Base-by-base conservation (phyloP, 345 rosid genomes). In the Adansonia digitata region DNA sequence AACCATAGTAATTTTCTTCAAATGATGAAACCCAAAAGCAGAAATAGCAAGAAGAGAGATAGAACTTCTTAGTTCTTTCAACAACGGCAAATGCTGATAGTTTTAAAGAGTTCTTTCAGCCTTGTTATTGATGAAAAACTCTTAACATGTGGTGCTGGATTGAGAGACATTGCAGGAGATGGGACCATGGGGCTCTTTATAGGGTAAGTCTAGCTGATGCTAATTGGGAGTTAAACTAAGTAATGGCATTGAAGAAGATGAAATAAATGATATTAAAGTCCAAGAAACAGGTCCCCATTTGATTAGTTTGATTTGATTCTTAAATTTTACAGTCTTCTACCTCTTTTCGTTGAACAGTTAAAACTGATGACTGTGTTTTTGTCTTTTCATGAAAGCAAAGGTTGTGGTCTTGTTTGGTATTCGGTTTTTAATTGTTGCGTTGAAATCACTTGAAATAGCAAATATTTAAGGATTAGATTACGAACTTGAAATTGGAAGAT, bases 1-100 rank as follows among this genome's bases (percentile, higher is more conserved):
- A 48, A 63, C 24, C 27, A 40, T 62, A 43, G 43, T 63, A 66
- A n/a, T 46, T 69, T 13, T 66, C 83, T 51, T 66, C 37, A 59
- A 46, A 9, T 35, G 51, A 4, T 5, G 66, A 37, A 62, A 52
- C 73, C 31, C 69, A 22, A 48, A 73, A 46, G 45, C 10, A 22
- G 43, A 57, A 14, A 26, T 27, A 5, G 60, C 53, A 18, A 49
- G 1, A 42, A 20, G 55, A n/a, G 35, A 53, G 39, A 15, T 17
- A 60, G 22, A 60, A 29, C 1, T 6, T 31, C n/a, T 60, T 29
- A 11, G 42, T 13, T 60, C 0, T 60, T 60, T 7, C 20, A 31
- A 60, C 18, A 53, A 13, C 24, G 7, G 34, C 37, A 35, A 66
- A 29, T 40, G 74, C 48, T 3, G 55, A 11, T 61, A 17, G 63